Base-by-base conservation (phyloP, 129 eudicot species). In the Kitagawia praeruptora region DNA sequence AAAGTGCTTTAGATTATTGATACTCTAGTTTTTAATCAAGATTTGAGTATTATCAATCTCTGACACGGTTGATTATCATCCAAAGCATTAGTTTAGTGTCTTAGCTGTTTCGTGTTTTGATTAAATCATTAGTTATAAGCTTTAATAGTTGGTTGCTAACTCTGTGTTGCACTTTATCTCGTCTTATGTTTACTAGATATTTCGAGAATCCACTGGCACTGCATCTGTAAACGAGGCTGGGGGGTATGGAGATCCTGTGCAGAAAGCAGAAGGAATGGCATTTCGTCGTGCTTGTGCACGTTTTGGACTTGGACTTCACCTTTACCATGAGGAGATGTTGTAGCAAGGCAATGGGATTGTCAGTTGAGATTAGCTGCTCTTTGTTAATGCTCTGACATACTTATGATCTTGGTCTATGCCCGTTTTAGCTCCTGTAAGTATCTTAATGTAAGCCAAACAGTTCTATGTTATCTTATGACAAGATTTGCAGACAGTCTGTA, bases 201-300 rank as follows among this genome's bases (percentile, higher is more conserved):
- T 56, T 51, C 83, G 96, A 85, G 98, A 95, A 81, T 91, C 98
- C 41, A 92, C 97, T 13, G 98, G 98, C 27, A 92, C 93, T 78
- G 87, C 97, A 45, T 79, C 87, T 14, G 76, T 83, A 16, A 81
- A 75, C 16, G 96, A 90, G 1, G 81, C 81, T 47, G 92, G 89
- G 45, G 96, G 89, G 21, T 88, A 77, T 84, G 96, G 97, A 61
- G 96, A 92, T 90, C 88, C 98, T 4, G 96, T 95, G 85, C 96
- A 90, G 83, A 90, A 86, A 85, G 98, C 97, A 66, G 98, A 95
- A 84, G 91, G 90, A 74, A 95, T 92, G 97, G 97, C 98, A 42
- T 95, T 92, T 77, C 97, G 96, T 61, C 80, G 97, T 79, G 97
- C 98, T 73, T 95, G 98, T 90, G 98, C 98, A 25, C 97, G 98